Percentiles rank a stretch among this genome's conserved stretches.
phyloP scores from a whole-genome alignment of 495 filamentous ascomycete genomes.

The Polyplosphaeria fusca region DNA sequence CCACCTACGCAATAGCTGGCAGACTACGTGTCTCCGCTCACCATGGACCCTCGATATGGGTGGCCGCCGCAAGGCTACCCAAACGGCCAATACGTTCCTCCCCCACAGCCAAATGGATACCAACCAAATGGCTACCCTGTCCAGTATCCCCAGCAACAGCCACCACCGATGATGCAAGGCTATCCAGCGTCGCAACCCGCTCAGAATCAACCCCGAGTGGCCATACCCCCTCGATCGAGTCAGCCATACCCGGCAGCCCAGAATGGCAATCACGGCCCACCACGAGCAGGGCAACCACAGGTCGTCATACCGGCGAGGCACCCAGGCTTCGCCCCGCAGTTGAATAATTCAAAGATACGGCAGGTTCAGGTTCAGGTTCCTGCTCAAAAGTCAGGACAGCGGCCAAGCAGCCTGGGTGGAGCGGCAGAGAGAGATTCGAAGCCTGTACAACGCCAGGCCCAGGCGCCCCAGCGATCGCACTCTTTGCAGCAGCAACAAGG shows the following conservation, averaged over 20 bases:
- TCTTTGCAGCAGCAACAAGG: constrained; percentile 11
- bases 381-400: constrained; percentile 10
- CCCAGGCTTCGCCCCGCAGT: not conserved
- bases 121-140: constrained; percentile 12
- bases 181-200: constrained; percentile 13
- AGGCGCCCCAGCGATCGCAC: constrained; percentile 17
- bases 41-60: constrained; percentile 29
- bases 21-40: not conserved
- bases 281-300: constrained; percentile 13
- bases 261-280: not conserved
- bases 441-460: constrained; percentile 1
- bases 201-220: constrained; percentile 18
- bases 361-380: constrained; percentile 21
- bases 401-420: not conserved
- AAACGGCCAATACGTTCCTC: constrained; percentile 21
- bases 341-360: constrained; percentile 21
- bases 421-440: not conserved
- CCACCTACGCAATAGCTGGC: not conserved
- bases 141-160: constrained; percentile 16
- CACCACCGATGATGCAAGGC: constrained; percentile 1
- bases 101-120: constrained; percentile 21
- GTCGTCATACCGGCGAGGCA: constrained; percentile 17
- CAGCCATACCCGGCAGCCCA: constrained; percentile 4
- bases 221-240: constrained; percentile 24
- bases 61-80: constrained; percentile 24